Conservation (phyloP, 352 stramenopile species). For the Globisporangium ultimum region DNA sequence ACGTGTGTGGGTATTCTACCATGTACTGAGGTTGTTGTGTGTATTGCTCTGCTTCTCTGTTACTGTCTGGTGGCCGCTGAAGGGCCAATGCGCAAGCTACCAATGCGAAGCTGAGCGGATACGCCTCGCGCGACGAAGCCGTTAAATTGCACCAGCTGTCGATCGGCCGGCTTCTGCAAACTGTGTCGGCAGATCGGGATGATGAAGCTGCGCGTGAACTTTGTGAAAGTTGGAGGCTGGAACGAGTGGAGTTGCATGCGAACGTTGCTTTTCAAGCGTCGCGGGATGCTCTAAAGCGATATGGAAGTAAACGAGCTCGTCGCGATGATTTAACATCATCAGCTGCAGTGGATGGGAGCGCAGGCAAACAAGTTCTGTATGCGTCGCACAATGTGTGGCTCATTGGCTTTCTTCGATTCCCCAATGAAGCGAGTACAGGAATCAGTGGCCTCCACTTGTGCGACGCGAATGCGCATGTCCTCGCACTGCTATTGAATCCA, state of each 20-base stretch:
- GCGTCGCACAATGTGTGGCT: slow-evolving; percentile 37
- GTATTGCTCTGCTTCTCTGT: background rate
- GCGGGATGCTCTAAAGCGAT: background rate
- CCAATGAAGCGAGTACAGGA: slow-evolving; percentile 14
- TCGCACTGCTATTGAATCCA: slow-evolving; percentile 38
- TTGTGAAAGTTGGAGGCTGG: background rate
- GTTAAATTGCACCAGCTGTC: background rate
- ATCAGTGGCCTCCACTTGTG: slow-evolving; percentile 25
- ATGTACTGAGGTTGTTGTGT: background rate
- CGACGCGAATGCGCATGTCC: slow-evolving; percentile 18
- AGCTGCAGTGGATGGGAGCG: slow-evolving; percentile 1
- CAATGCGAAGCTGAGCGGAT: background rate
- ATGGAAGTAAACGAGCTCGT: background rate
- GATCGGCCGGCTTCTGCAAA: slow-evolving; percentile 7
- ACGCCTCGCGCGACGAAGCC: background rate
- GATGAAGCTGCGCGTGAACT: background rate
- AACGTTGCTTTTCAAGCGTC: background rate
- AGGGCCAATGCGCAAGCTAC: background rate
- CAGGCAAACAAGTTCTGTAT: slow-evolving; percentile 17
- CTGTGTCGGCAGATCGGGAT: background rate
- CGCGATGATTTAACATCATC: slow-evolving; percentile 1
- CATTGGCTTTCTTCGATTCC: slow-evolving; percentile 44
- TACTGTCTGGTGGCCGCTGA: no score
- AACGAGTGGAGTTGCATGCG: slow-evolving; percentile 3
- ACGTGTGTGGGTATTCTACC: no score